Base-by-base conservation (phyloP, 352 stramenopile species). In the Halophytophthora polymorphica region DNA sequence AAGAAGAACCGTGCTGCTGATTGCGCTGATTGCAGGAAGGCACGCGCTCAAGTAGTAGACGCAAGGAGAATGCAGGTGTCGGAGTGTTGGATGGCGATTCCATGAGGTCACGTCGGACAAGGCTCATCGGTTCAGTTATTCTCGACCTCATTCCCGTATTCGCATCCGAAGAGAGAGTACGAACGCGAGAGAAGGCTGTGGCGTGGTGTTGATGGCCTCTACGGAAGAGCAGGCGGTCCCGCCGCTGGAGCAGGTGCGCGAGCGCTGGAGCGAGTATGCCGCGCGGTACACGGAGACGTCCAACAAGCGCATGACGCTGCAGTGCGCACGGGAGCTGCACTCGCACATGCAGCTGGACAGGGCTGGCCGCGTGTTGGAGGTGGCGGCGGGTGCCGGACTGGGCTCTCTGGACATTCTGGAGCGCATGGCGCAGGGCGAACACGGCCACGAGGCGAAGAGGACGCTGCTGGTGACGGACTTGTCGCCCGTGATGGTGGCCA, bases 301-400 rank as follows among this genome's bases (percentile, higher is more conserved):
- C 33, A 83, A 83, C 57, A 76, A 73, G 40, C 66, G 53, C 47
- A 55, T 81, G 50, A 79, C 71, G 12, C 54, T 74, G 55, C 74
- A 86, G 47, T 77, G 66, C 40, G 59, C 74, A 21, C 43, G 35
- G 3, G 35, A 81, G 14, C 21, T 83, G 52, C 68, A 86, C 67
- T 50, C 58, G 4, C 61, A 81, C 52, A 69, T 86, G 74, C 52
- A 86, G 44, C 66, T 86, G 1, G 57, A 77, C n/a, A 11, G 8
- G 0, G 74, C 71, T 11, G 41, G 53, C 29, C 62, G 52, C 31
- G 69, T 83, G 39, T 57, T 86, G 3, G 71, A 86, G 55, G 60
- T 86, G 21, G 74, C 65, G n/a, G 66, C 74, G 0, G 74, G 74
- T 21, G 69, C 53, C 12, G 74, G 74, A 4, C 34, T 86, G 3